Conservation (phyloP, 2,329 filamentous ascomycete genomes). For the Cladophialophora yegresii region DNA sequence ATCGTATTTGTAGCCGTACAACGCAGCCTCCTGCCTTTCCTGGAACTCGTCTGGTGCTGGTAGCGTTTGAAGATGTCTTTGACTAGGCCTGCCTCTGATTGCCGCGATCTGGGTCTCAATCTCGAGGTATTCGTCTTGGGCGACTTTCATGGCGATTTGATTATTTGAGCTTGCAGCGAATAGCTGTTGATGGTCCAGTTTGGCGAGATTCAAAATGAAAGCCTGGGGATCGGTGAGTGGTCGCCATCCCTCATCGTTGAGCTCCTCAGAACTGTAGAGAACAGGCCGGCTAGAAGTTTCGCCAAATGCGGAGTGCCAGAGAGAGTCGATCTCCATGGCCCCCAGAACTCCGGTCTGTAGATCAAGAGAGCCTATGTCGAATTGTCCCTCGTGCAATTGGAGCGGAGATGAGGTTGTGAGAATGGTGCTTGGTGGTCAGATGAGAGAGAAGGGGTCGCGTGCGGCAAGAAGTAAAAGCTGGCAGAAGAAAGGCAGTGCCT, state of each 20-base stretch:
- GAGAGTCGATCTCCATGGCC: conserved; percentile 24
- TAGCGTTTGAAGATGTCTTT: conserved; percentile 54
- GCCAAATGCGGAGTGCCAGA: conserved; percentile 34
- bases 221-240: conserved; percentile 32
- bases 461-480: conserved; percentile 10
- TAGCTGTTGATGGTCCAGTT: conserved; percentile 42
- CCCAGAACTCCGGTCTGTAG: conserved; percentile 16
- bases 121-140: conserved; percentile 62
- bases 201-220: conserved; percentile 30
- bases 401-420: conserved; percentile 16
- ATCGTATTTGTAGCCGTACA: conserved; percentile 63
- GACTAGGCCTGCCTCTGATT: conserved; percentile 52
- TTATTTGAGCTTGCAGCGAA: conserved; percentile 59
- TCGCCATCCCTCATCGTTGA: conserved; percentile 33
- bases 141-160: conserved; percentile 54
- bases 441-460: conserved; percentile 15
- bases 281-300: conserved; percentile 28
- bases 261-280: conserved; percentile 30
- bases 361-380: background rate
- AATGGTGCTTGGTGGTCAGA: background rate
- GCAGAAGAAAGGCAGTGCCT: conserved; percentile 3
- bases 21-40: conserved; percentile 61
- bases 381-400: conserved; percentile 13
- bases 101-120: conserved; percentile 54
- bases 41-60: conserved; percentile 53